Evolutionary conservation across 257 asterid species (phyloP).

Genomic region (Forsythia suspensa): DNA sequence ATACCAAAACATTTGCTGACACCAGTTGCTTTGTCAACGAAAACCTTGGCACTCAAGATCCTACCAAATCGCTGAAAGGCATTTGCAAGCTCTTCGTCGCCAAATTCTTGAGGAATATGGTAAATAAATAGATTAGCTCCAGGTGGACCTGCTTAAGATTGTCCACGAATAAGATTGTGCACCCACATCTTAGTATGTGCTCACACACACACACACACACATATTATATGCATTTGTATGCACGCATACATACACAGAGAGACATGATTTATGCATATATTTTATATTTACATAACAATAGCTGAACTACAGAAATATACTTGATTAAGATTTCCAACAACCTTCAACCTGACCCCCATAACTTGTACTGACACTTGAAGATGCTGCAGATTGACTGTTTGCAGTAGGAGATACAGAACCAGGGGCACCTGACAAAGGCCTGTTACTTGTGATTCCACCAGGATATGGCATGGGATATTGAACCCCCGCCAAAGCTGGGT

Average conservation of each 20-base stretch:
- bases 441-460: conserved; percentile 53
- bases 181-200: neutral
- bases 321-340: conserved; percentile 29
- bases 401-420: conserved; percentile 61
- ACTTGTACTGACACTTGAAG: conserved; percentile 77
- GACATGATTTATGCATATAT: neutral
- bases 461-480: conserved; percentile 73
- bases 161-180: conserved; percentile 14
- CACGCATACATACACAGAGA: neutral
- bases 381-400: conserved; percentile 72
- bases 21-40: conserved; percentile 82
- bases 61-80: conserved; percentile 80
- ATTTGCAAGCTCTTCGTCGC: conserved; percentile 84
- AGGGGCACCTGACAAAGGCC: conserved; percentile 52
- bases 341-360: conserved; percentile 89
- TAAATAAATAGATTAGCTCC: conserved; percentile 93
- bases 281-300: neutral
- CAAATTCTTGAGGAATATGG: conserved; percentile 95
- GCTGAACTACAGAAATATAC: conserved; percentile 11
- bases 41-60: conserved; percentile 92
- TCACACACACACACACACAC: neutral
- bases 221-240: neutral
- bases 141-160: conserved; percentile 73
- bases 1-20: conserved; percentile 96
- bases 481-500: conserved; percentile 62